Base-by-base conservation (phyloP, 2,329 filamentous ascomycete genomes). In the Cladosporium oxysporum region DNA sequence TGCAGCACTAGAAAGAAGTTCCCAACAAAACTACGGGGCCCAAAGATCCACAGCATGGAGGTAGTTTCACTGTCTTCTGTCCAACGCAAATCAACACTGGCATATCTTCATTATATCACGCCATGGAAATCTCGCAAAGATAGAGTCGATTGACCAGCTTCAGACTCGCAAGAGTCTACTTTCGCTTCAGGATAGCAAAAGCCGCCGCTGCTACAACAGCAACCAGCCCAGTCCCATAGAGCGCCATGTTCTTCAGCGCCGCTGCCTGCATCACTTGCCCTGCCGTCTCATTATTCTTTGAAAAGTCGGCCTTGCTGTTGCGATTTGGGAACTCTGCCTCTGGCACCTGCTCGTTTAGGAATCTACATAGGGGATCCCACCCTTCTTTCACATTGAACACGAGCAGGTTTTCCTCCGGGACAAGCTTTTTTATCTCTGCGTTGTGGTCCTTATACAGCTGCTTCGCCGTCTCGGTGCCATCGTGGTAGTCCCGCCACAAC, bases 351-450 rank as follows among this genome's bases (percentile, higher is more conserved):
- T 49, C 62, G 12, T 31, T 41, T 26, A 64, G 8, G 52, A 64
- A 64, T 21, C 10, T 6, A 18, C 62, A 64, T 26, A 64, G 18
- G 12, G 62, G 62, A 16, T 21, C 37, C 62, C 62, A 64, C 1
- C 62, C 62, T 8, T 64, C 62, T 18, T 64, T 61, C 2, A 69
- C 35, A 3, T 62, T 59, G n/a, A 69, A 69, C 57, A 58, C 21
- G 26, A 69, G 65, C 59, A 70, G 29, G 5, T 53, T 57, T 7
- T 66, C 64, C 18, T 50, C 49, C 16, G 64, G 60, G 16, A 49
- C 66, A 2, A 61, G 28, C 2, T 50, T 44, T 21, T 60, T 55
- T 10, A 68, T 57, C 23, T 61, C 52, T 12, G 41, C 61, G 29
- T 68, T 64, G 18, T 70, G 64, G 31, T 57, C 52, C 10, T 44